Percentiles rank a stretch among this genome's conserved stretches.
These are phyloP conservation scores for Tetrastigma voinierianum DNA, from an alignment of 164 flowering plant genomes.

Conservation along the genomic window DNA sequence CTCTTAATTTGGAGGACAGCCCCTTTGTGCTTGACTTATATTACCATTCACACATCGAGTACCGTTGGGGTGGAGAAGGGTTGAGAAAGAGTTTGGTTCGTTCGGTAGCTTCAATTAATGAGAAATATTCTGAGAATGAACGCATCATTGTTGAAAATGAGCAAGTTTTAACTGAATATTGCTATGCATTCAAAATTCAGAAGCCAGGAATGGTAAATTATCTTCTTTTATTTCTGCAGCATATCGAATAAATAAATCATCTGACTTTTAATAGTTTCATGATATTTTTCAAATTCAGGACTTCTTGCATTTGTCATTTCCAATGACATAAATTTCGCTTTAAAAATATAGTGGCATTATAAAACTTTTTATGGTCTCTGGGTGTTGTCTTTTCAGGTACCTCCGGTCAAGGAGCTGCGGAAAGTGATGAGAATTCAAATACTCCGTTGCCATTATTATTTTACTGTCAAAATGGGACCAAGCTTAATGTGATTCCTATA, in stretches of 20 bases:
- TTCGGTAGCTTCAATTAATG: constrained; percentile 71
- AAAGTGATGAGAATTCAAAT: constrained; percentile 86
- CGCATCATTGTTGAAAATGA: constrained; percentile 55
- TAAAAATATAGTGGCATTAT: no score
- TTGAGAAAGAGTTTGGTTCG: constrained; percentile 81
- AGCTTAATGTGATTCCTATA: constrained; percentile 85
- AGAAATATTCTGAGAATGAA: constrained; percentile 47
- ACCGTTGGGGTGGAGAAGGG: constrained; percentile 95
- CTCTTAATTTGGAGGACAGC: constrained; percentile 53
- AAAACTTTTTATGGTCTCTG: not conserved
- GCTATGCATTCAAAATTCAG: constrained; percentile 64
- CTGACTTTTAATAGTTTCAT: not conserved
- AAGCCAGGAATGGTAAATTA: constrained; percentile 60
- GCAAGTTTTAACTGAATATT: constrained; percentile 58
- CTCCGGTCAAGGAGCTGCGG: constrained; percentile 76
- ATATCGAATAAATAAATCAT: not conserved
- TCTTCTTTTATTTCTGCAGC: not conserved
- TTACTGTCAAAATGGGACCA: constrained; percentile 67
- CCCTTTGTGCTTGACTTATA: constrained; percentile 70
- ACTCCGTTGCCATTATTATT: constrained; percentile 77
- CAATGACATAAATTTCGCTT: no score
- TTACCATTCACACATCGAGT: constrained; percentile 87
- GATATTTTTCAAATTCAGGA: not conserved
- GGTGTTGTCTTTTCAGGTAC: constrained; percentile 47
- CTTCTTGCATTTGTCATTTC: no score